Conservation (phyloP, 306 rosid genomes). For the Cicer arietinum region DNA sequence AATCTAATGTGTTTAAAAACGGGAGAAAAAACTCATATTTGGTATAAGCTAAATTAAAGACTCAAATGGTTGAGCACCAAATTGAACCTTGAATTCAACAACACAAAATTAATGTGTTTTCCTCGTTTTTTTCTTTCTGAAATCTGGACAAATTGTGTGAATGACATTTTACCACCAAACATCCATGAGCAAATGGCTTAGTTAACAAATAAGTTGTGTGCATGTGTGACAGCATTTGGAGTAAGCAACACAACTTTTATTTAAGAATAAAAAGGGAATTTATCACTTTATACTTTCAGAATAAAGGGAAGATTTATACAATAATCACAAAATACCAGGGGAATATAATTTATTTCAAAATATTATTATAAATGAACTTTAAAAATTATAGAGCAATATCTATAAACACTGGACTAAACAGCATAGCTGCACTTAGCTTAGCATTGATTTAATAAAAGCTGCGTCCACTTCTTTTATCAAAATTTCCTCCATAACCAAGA, state of each 20-base stretch:
- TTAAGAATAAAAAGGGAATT: not conserved
- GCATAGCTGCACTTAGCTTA: not conserved
- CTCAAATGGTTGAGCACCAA: constrained; percentile 13
- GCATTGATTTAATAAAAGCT: not conserved
- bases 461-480: not conserved
- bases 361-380: not conserved
- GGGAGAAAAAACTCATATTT: constrained; percentile 11
- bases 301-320: not conserved
- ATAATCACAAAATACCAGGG: not conserved
- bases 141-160: not conserved
- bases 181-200: constrained; percentile 32
- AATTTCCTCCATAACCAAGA: not conserved
- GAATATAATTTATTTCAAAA: not conserved
- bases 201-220: constrained; percentile 16
- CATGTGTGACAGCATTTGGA: constrained; percentile 20
- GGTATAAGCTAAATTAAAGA: not conserved
- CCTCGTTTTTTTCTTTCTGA: not conserved
- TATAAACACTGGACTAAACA: constrained; percentile 14
- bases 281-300: not conserved
- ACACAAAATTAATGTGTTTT: not conserved
- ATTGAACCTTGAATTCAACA: constrained; percentile 1
- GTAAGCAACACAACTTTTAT: not conserved
- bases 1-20: not conserved
- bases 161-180: constrained; percentile 25
- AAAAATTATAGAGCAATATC: constrained; percentile 6